A percentile compares a stretch with the other conserved stretches of the same genome.
These are phyloP conservation scores for Fistulinella cinereoalba DNA, from an alignment of 1,284 basidiomycete genomes.

Conservation along the genomic window DNA sequence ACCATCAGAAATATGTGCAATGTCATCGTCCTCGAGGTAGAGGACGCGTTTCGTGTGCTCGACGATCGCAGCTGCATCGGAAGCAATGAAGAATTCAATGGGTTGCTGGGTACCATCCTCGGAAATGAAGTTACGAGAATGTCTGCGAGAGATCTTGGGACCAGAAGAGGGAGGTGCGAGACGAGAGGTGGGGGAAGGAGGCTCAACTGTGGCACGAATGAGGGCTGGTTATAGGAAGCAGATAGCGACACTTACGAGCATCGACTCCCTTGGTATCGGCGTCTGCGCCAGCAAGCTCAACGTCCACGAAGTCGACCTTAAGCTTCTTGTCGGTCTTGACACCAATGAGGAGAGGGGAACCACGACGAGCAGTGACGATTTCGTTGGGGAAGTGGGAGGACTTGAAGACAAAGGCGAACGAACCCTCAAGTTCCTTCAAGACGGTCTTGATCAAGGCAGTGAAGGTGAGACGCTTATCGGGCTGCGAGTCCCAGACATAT, in stretches of 20 bases:
- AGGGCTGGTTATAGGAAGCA: constrained; percentile 6
- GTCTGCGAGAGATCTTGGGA: constrained; percentile 89
- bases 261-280: constrained; percentile 54
- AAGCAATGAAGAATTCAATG: constrained; percentile 99
- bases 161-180: constrained; percentile 74
- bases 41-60: constrained; percentile 99
- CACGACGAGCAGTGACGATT: constrained; percentile 93
- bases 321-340: constrained; percentile 99
- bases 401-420: constrained; percentile 99
- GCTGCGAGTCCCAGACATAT: constrained; percentile 95
- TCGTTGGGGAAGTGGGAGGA: constrained; percentile 96
- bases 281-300: constrained; percentile 84
- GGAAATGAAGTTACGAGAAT: constrained; percentile 97
- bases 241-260: constrained; percentile 44
- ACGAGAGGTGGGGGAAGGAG: constrained; percentile 55
- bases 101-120: constrained; percentile 98
- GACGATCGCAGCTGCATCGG: constrained; percentile 93
- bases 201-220: constrained; percentile 40
- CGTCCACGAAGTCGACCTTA: constrained; percentile 99
- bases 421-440: constrained; percentile 97
- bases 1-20: constrained; percentile 96
- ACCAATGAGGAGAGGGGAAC: constrained; percentile 95
- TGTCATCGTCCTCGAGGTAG: constrained; percentile 98
- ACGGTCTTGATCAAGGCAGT: constrained; percentile 94
- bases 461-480: constrained; percentile 87